phyloP scores from a whole-genome alignment of 2,329 filamentous ascomycete genomes.

The Arthrobotrys musiformis region DNA sequence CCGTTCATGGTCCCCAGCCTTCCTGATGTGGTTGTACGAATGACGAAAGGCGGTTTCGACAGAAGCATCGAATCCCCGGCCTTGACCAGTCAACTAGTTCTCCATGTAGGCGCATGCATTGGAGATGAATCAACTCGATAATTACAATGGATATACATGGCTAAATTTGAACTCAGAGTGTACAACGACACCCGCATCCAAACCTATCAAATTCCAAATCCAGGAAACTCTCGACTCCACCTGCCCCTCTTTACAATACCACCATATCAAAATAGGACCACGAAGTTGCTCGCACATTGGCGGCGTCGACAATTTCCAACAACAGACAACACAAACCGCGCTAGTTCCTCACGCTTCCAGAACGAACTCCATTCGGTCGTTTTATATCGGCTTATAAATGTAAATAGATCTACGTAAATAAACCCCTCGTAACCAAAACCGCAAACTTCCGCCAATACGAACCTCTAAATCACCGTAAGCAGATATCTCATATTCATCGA shows the following conservation, averaged over 20 bases:
- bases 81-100: no score
- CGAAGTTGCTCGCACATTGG: not conserved
- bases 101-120: not conserved
- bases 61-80: not conserved
- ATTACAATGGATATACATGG: not conserved
- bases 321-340: no score
- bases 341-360: no score
- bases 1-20: not conserved
- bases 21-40: conserved; percentile 13
- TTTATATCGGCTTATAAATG: no score
- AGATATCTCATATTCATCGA: not conserved
- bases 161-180: no score
- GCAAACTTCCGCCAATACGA: not conserved
- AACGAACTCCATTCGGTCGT: no score
- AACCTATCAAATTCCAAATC: not conserved
- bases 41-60: not conserved
- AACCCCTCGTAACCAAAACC: not conserved
- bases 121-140: not conserved
- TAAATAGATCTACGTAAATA: not conserved
- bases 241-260: not conserved
- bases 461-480: not conserved
- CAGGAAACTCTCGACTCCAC: not conserved
- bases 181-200: no score
- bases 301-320: not conserved
- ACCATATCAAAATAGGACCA: not conserved